Conservation (phyloP, 495 filamentous ascomycete genomes). For the Entonaema liquescens region DNA sequence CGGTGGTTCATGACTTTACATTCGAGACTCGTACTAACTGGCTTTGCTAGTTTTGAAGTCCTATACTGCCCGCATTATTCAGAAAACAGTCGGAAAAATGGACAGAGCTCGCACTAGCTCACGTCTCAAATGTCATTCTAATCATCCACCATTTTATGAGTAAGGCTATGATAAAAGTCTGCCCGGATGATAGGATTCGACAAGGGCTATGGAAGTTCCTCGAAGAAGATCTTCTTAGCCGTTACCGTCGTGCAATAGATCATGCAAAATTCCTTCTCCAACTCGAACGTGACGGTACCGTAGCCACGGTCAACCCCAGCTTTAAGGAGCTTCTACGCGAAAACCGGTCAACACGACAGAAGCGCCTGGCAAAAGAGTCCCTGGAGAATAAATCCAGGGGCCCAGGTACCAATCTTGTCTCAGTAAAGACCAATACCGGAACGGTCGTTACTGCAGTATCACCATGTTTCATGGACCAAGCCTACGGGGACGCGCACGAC, state of each 20-base stretch:
- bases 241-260: conserved; percentile 52
- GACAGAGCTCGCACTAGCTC: conserved; percentile 51
- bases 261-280: conserved; percentile 56
- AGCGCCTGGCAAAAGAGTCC: not conserved
- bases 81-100: conserved; percentile 63
- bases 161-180: conserved; percentile 45
- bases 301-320: conserved; percentile 60
- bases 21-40: not conserved
- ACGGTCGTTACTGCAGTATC: conserved; percentile 38
- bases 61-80: conserved; percentile 54
- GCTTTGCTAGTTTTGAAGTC: conserved; percentile 42
- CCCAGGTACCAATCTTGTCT: not conserved
- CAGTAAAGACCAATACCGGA: conserved; percentile 18
- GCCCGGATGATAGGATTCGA: conserved; percentile 47
- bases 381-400: not conserved
- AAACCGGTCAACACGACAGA: not conserved
- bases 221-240: conserved; percentile 49
- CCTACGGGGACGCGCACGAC: conserved; percentile 61
- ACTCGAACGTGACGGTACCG: conserved; percentile 55
- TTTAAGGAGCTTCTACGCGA: conserved; percentile 44
- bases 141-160: conserved; percentile 58
- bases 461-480: conserved; percentile 50
- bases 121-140: conserved; percentile 56
- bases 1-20: not conserved
- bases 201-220: conserved; percentile 46